A percentile compares a stretch with the other conserved stretches of the same genome.
Evolutionary conservation across 257 asterid genomes (phyloP).

Genomic region (Paraleonurus japonicus): DNA sequence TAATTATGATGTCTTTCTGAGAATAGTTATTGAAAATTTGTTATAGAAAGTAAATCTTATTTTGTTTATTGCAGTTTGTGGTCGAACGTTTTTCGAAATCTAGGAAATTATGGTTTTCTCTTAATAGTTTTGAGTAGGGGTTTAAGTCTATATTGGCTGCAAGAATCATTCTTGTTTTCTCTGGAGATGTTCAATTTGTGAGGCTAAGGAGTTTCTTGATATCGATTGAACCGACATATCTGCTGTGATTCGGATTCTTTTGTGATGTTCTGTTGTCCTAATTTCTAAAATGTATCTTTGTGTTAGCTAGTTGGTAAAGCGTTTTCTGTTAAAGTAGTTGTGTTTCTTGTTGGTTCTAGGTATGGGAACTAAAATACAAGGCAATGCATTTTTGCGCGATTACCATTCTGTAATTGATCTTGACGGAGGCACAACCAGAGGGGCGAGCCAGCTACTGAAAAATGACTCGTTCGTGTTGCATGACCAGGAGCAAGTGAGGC

Average conservation of each 20-base stretch:
- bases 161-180: background rate
- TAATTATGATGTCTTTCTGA: background rate
- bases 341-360: slow-evolving; percentile 37
- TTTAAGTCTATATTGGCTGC: background rate
- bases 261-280: background rate
- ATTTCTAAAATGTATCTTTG: background rate
- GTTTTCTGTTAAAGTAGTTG: background rate
- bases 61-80: background rate
- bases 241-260: background rate
- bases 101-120: background rate
- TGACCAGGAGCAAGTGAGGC: slow-evolving; percentile 51
- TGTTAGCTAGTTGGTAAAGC: background rate
- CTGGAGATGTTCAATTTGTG: background rate
- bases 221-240: background rate
- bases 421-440: slow-evolving; percentile 36
- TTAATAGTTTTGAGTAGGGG: background rate
- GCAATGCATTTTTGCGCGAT: slow-evolving; percentile 35
- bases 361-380: slow-evolving; percentile 73
- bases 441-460: slow-evolving; percentile 29
- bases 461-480: slow-evolving; percentile 26
- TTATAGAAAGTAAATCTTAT: background rate
- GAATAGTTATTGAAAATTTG: slow-evolving; percentile 14
- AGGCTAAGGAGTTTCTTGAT: background rate
- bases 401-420: slow-evolving; percentile 40
- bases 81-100: background rate